Percentiles rank a stretch among this genome's conserved stretches.
phyloP scores from a whole-genome alignment of 1,284 basidiomycete species.

The Gomphus sp. region DNA sequence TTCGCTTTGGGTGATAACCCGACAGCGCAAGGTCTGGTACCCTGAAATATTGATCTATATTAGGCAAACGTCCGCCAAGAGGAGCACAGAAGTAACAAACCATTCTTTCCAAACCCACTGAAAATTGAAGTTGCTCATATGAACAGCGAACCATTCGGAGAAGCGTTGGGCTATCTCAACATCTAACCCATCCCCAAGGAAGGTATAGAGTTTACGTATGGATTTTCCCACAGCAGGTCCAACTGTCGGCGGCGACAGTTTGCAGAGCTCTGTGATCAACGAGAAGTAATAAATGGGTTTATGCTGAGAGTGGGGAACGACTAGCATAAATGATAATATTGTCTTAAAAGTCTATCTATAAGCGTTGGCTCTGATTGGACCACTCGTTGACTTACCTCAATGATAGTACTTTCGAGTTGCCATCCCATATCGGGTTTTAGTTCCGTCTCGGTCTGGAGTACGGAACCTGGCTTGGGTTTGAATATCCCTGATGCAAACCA shows the following conservation, averaged over 20 bases:
- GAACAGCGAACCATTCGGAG: constrained; percentile 92
- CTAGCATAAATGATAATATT: constrained; percentile 67
- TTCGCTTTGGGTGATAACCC: constrained; percentile 72
- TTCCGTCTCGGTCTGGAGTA: constrained; percentile 31
- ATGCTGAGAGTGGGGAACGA: constrained; percentile 70
- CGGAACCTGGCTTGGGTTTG: constrained; percentile 50
- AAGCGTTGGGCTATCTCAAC: constrained; percentile 76
- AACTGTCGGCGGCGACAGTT: constrained; percentile 82
- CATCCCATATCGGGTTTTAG: constrained; percentile 55
- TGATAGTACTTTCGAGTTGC: constrained; percentile 72
- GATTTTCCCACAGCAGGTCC: constrained; percentile 96
- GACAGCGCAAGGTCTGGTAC: constrained; percentile 74
- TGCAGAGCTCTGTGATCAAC: constrained; percentile 90
- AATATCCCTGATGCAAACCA: constrained; percentile 84
- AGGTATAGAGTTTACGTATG: constrained; percentile 76
- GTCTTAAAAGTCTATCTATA: constrained; percentile 32
- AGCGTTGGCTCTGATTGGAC: not conserved
- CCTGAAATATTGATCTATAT: constrained; percentile 37
- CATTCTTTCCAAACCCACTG: constrained; percentile 99
- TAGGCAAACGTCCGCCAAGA: not conserved
- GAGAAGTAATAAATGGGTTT: constrained; percentile 83
- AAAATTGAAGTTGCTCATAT: constrained; percentile 98
- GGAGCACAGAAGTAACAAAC: constrained; percentile 29
- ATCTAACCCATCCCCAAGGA: constrained; percentile 76
- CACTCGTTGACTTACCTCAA: constrained; percentile 48